Evolutionary conservation across 306 rosid genomes (phyloP).

Genomic region (Morella rubra): DNA sequence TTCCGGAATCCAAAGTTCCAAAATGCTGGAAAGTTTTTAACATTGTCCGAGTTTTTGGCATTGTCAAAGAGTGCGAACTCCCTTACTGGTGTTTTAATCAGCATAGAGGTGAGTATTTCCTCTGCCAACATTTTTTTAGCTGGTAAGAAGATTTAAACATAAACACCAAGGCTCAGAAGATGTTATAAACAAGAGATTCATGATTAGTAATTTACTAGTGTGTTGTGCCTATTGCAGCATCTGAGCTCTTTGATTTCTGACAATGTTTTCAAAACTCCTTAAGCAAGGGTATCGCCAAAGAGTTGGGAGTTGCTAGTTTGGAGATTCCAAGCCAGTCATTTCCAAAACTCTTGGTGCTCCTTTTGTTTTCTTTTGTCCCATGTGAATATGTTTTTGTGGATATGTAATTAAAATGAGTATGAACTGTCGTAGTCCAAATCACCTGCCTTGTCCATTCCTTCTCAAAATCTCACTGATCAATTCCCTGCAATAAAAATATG

Average conservation of each 20-base stretch:
- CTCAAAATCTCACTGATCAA: not conserved
- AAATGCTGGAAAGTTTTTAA: constrained; percentile 42
- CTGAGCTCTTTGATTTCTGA: too few relatives aligned
- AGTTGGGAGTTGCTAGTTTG: too few relatives aligned
- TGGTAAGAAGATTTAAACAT: not conserved
- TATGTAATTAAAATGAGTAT: not conserved
- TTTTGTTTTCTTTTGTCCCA: too few relatives aligned
- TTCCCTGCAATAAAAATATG: not conserved
- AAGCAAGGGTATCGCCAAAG: too few relatives aligned
- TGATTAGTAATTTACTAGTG: not conserved
- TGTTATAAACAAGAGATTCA: not conserved
- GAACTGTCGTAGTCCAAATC: not conserved
- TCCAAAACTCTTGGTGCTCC: too few relatives aligned
- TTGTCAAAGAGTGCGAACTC: constrained; percentile 62
- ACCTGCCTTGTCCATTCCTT: not conserved
- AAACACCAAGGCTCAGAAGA: not conserved
- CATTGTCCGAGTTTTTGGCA: constrained; percentile 73
- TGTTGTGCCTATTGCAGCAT: too few relatives aligned
- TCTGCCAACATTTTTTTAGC: not conserved
- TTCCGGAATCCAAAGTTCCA: constrained; percentile 57
- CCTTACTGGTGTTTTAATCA: constrained; percentile 67
- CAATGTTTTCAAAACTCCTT: too few relatives aligned
- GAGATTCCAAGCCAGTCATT: too few relatives aligned
- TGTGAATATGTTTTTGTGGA: not conserved
- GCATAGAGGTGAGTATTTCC: constrained; percentile 62